phyloP scores from a whole-genome alignment of 208 protist species.

The Porcisia deanei region DNA sequence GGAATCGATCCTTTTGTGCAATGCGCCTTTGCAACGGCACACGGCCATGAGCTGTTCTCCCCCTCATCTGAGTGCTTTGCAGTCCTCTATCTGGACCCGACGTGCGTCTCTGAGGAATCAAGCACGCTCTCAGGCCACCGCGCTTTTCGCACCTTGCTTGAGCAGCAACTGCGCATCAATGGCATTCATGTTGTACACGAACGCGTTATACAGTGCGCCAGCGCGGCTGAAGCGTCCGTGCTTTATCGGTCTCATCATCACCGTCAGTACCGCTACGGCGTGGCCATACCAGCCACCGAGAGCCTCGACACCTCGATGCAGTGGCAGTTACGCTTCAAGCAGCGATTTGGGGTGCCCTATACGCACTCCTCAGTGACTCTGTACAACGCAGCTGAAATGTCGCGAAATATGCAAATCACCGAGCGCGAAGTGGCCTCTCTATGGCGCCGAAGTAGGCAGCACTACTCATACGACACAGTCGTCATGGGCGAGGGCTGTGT shows the following conservation, averaged over 20 bases:
- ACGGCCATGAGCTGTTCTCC: neutral
- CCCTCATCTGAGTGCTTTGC: constrained; percentile 9
- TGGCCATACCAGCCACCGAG: constrained; percentile 36
- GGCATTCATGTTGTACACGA: constrained; percentile 25
- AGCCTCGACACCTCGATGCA: constrained; percentile 13
- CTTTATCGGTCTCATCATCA: constrained; percentile 39
- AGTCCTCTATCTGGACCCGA: constrained; percentile 31
- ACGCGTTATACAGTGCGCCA: constrained; percentile 22
- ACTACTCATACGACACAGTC: constrained; percentile 26
- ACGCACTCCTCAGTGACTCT: constrained; percentile 14
- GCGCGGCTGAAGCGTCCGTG: constrained; percentile 24
- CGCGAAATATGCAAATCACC: constrained; percentile 9
- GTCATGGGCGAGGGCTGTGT: constrained; percentile 37
- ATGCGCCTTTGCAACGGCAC: constrained; percentile 11
- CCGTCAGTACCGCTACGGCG: constrained; percentile 54
- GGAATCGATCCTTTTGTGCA: constrained; percentile 16
- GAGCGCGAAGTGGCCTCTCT: constrained; percentile 26
- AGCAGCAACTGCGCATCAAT: constrained; percentile 22
- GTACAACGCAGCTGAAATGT: constrained; percentile 34
- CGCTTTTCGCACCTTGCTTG: constrained; percentile 17
- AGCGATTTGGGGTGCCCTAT: constrained; percentile 27
- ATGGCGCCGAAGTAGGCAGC: constrained; percentile 16
- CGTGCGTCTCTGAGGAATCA: neutral
- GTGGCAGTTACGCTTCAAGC: constrained; percentile 18
- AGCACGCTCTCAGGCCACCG: neutral